These are phyloP conservation scores for Phytophthora pisi DNA, from an alignment of 352 stramenopile genomes.

Conservation along the genomic window DNA sequence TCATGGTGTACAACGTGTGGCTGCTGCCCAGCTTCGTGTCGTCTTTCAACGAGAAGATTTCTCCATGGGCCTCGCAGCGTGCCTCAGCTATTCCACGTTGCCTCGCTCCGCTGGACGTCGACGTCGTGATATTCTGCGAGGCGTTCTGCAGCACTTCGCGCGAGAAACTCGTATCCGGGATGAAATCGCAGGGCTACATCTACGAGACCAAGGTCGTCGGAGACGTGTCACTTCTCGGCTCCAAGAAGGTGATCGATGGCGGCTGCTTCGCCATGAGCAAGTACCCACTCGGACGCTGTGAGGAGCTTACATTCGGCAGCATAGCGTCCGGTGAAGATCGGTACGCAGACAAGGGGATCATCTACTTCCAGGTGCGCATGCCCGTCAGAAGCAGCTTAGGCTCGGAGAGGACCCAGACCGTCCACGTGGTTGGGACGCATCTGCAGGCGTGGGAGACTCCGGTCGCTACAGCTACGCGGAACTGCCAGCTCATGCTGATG, in stretches of 20 bases:
- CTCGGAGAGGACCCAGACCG: conserved; percentile 27
- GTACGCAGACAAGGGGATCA: conserved; percentile 66
- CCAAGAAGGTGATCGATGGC: conserved; percentile 67
- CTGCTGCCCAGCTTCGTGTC: conserved; percentile 64
- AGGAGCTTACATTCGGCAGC: conserved; percentile 69
- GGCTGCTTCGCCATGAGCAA: conserved; percentile 76
- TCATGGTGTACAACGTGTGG: conserved; percentile 83
- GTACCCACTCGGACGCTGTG: conserved; percentile 57
- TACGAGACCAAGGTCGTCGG: conserved; percentile 76
- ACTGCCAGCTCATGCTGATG: conserved; percentile 50
- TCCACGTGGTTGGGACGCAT: conserved; percentile 72
- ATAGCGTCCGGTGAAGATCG: conserved; percentile 60
- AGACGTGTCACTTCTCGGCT: conserved; percentile 48
- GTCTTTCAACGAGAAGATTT: conserved; percentile 70
- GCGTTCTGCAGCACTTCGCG: conserved; percentile 58
- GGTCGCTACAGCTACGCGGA: conserved; percentile 43
- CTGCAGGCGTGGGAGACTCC: conserved; percentile 72
- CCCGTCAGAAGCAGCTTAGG: conserved; percentile 10
- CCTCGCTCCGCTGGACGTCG: conserved; percentile 42
- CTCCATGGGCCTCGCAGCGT: conserved; percentile 48
- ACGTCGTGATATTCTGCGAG: conserved; percentile 80
- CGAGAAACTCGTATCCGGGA: conserved; percentile 56
- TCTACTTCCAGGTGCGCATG: conserved; percentile 63
- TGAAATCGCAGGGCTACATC: conserved; percentile 70
- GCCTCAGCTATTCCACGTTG: conserved; percentile 61